These are phyloP conservation scores for Trichoderma sp. DNA, from an alignment of 2,329 filamentous ascomycete genomes.

Conservation along the genomic window DNA sequence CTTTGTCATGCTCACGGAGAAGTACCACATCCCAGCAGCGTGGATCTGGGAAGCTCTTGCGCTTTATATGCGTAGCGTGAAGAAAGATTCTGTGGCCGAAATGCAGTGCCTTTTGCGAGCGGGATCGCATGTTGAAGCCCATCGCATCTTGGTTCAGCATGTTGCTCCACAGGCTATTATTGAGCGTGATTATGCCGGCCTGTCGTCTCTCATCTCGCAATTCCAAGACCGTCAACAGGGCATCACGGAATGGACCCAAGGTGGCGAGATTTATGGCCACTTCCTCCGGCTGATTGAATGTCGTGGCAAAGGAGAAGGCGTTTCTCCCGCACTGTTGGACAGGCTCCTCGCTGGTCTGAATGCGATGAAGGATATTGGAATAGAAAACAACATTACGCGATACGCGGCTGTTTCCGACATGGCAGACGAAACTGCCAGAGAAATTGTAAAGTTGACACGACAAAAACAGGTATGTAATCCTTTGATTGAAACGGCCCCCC, in stretches of 20 bases:
- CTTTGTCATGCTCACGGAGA: conserved; percentile 59
- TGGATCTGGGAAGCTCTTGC: conserved; percentile 92
- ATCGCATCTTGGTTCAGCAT: conserved; percentile 73
- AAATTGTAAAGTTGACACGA: conserved; percentile 54
- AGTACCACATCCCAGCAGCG: conserved; percentile 65
- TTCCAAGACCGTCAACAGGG: conserved; percentile 62
- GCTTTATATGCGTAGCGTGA: conserved; percentile 71
- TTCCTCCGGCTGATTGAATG: conserved; percentile 53
- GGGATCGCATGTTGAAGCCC: conserved; percentile 73
- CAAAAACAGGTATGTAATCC: conserved; percentile 53
- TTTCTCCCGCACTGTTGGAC: conserved; percentile 49
- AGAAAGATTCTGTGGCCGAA: conserved; percentile 65
- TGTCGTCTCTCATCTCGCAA: conserved; percentile 66
- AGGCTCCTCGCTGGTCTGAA: conserved; percentile 55
- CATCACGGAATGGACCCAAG: conserved; percentile 71
- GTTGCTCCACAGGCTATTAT: conserved; percentile 83
- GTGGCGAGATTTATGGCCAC: conserved; percentile 73
- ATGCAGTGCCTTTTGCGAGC: conserved; percentile 79
- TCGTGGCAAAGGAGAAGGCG: conserved; percentile 39
- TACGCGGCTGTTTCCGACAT: conserved; percentile 78
- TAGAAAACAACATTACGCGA: conserved; percentile 49
- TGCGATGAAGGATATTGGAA: conserved; percentile 47
- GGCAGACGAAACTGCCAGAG: conserved; percentile 66
- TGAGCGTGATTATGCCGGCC: conserved; percentile 69
- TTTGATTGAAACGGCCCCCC: not conserved